Conservation (phyloP, 805 yeast species). For the Starmerella ratchasimensis region DNA sequence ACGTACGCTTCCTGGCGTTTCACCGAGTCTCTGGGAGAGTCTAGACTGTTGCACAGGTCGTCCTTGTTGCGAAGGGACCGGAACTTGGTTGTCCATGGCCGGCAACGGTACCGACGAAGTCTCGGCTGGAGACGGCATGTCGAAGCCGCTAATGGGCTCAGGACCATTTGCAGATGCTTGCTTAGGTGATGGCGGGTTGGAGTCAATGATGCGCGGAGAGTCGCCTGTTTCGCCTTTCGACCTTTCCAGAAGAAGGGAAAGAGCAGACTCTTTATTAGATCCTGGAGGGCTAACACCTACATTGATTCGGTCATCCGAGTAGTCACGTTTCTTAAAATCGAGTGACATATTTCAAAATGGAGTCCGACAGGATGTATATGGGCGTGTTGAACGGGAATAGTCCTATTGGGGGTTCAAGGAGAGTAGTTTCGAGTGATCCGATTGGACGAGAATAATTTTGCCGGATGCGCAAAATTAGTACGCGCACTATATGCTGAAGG, state of each 20-base stretch:
- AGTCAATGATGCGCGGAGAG: not conserved
- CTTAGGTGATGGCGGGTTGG: constrained; percentile 2
- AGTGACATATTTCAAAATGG: constrained; percentile 7
- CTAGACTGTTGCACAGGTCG: constrained; percentile 2
- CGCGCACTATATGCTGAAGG: too few relatives aligned
- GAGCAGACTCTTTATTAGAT: constrained; percentile 14
- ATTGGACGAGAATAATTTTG: too few relatives aligned
- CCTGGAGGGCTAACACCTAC: constrained; percentile 2
- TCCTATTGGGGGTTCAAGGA: too few relatives aligned
- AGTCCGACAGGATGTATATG: not conserved
- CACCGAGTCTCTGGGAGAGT: too few relatives aligned
- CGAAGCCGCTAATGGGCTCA: too few relatives aligned
- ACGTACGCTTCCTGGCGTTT: constrained; percentile 7
- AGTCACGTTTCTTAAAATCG: constrained; percentile 16
- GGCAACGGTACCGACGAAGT: not conserved
- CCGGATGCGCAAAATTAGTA: too few relatives aligned
- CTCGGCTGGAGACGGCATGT: not conserved
- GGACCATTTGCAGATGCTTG: too few relatives aligned
- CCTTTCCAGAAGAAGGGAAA: constrained; percentile 18
- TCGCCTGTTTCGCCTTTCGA: constrained; percentile 8
- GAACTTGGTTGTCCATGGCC: not conserved
- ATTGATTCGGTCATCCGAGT: not conserved
- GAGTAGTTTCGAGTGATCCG: too few relatives aligned
- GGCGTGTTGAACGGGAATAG: too few relatives aligned
- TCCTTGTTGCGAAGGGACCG: not conserved